Percentiles rank a stretch among this genome's conserved stretches.
Conservation (phyloP, 2,329 filamentous ascomycete species). For the Biscogniauxia sp. region DNA sequence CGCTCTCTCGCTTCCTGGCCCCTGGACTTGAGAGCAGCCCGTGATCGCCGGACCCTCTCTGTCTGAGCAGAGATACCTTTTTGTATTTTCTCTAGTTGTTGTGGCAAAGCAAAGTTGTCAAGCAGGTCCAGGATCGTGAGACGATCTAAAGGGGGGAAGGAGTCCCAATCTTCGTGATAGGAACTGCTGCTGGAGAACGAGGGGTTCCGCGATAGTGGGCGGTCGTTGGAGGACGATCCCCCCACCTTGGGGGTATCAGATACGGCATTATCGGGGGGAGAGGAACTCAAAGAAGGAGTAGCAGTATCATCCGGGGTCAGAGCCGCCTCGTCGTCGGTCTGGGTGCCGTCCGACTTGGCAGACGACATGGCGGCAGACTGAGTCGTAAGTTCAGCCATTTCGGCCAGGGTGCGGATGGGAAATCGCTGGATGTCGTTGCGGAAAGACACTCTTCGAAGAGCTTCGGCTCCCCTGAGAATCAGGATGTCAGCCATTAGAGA, state of each 20-base stretch:
- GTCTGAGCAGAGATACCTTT: conserved; percentile 78
- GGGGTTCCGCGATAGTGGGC: conserved; percentile 67
- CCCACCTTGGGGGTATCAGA: conserved; percentile 52
- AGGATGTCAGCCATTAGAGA: conserved; percentile 41
- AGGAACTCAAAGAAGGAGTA: conserved; percentile 41
- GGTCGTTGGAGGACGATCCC: conserved; percentile 46
- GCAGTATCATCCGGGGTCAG: conserved; percentile 43
- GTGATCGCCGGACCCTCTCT: conserved; percentile 78
- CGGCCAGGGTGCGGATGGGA: conserved; percentile 36
- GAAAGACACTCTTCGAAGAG: conserved; percentile 40
- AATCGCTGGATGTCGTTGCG: conserved; percentile 36
- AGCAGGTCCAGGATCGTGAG: conserved; percentile 90
- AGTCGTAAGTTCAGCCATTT: conserved; percentile 41
- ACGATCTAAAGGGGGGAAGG: conserved; percentile 83
- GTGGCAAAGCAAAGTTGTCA: conserved; percentile 87
- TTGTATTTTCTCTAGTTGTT: conserved; percentile 88
- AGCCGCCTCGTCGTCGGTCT: conserved; percentile 43
- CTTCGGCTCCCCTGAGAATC: conserved; percentile 39
- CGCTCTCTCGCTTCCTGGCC: conserved; percentile 79
- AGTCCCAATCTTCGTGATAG: conserved; percentile 87
- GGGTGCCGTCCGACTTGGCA: conserved; percentile 37
- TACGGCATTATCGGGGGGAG: conserved; percentile 42
- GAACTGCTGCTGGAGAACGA: conserved; percentile 83
- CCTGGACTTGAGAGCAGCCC: conserved; percentile 73
- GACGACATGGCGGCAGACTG: conserved; percentile 36